Evolutionary conservation across 176 grass and related monocot genomes (phyloP).

Genomic region (Typha latifolia): DNA sequence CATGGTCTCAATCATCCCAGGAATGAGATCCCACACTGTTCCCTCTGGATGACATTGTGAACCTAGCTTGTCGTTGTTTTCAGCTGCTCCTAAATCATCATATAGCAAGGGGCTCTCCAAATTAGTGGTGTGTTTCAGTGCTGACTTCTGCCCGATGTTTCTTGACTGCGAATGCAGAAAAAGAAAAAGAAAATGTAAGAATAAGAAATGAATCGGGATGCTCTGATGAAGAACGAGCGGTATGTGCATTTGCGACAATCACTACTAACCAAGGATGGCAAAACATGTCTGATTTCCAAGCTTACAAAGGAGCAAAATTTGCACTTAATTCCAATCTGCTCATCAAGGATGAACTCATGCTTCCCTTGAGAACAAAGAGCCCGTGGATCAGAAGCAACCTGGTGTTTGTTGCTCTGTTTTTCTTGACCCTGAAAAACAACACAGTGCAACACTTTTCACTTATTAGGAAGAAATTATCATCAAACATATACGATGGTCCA

Average conservation of each 20-base stretch:
- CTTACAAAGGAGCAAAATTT: conserved; percentile 40
- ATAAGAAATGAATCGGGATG: too few relatives aligned
- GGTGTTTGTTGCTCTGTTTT: background rate
- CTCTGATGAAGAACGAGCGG: too few relatives aligned
- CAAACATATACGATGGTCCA: background rate
- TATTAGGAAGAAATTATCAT: background rate
- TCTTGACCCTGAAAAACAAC: conserved; percentile 18
- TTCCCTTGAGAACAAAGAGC: conserved; percentile 33
- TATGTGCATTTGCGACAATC: too few relatives aligned
- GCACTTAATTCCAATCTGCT: conserved; percentile 63
- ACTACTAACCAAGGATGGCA: conserved; percentile 50
- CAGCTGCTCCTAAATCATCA: conserved; percentile 15
- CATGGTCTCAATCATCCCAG: conserved; percentile 42
- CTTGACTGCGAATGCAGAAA: background rate
- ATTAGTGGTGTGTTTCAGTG: background rate
- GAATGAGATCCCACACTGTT: conserved; percentile 67
- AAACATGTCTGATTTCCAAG: conserved; percentile 58
- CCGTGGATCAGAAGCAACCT: background rate
- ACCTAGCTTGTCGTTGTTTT: conserved; percentile 8
- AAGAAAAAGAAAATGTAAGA: background rate
- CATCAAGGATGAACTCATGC: conserved; percentile 57
- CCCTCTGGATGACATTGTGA: conserved; percentile 22
- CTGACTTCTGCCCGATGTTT: background rate
- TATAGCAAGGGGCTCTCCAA: background rate
- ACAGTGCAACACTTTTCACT: too few relatives aligned